phyloP scores from a whole-genome alignment of 1,284 basidiomycete genomes.

The Heterobasidion irregulare region DNA sequence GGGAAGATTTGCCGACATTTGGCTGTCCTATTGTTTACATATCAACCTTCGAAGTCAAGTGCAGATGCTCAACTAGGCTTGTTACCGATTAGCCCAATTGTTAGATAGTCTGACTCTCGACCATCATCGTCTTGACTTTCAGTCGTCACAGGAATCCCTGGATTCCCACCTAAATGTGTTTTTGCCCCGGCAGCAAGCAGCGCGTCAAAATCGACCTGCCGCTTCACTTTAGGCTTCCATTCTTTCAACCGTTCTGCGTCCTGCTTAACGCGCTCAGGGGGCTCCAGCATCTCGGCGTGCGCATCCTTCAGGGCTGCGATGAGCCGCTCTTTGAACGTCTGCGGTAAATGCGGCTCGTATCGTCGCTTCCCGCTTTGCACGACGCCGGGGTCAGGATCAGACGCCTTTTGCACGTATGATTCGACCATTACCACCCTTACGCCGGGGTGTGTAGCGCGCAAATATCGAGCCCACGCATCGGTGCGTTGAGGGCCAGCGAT shows the following conservation, averaged over 20 bases:
- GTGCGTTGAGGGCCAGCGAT: constrained; percentile 32
- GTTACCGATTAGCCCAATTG: constrained; percentile 76
- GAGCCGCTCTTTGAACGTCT: constrained; percentile 49
- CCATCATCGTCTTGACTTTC: constrained; percentile 11
- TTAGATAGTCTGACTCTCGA: constrained; percentile 53
- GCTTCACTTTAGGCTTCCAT: constrained; percentile 64
- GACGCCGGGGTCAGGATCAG: constrained; percentile 17
- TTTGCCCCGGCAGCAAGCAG: constrained; percentile 34
- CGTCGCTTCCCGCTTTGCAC: constrained; percentile 17
- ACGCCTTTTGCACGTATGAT: constrained; percentile 52
- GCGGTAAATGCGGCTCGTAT: constrained; percentile 62
- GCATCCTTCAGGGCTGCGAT: constrained; percentile 60
- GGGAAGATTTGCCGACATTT: constrained; percentile 89
- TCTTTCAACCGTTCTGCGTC: constrained; percentile 44
- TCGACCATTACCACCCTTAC: constrained; percentile 65
- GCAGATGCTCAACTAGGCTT: neutral
- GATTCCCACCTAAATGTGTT: constrained; percentile 21
- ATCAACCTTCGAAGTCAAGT: neutral
- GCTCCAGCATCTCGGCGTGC: constrained; percentile 62
- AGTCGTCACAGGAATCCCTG: neutral
- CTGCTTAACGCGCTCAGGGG: constrained; percentile 50
- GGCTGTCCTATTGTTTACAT: constrained; percentile 61
- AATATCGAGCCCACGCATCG: constrained; percentile 61
- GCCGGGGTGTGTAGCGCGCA: constrained; percentile 46
- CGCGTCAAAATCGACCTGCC: constrained; percentile 66